Evolutionary conservation across 1,284 basidiomycete species (phyloP), one percentile per base, ranked within the genome.

Genomic region (Stereum hirsutum): DNA sequence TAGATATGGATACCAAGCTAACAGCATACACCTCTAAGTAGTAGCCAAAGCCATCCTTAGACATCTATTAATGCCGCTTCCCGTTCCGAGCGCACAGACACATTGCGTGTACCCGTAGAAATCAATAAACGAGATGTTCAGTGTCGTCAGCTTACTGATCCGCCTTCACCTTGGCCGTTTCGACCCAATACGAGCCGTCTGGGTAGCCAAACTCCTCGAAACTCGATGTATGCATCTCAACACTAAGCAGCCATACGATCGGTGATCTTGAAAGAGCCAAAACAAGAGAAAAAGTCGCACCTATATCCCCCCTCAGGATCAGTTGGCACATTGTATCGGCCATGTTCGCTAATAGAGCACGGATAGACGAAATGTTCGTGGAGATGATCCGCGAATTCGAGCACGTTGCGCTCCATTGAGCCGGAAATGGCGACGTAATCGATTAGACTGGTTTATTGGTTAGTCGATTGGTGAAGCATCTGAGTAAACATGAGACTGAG

Each of bases 371-470:
- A 97, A 63, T 96, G 89, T 53, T 96, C 91, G 64, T 97, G 93
- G 35, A 96, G 68, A 60, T 96, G 93, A 64, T 91, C 87, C 23
- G 83, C 82, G 50, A 80, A 87, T 60, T 88, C 93, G 45, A 97
- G 80, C 11, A 95, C 93, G 57, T 97, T 96, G 45, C 88, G 78
- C 56, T 95, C 90, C 82, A 94, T 93, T 33, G 79, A 77, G 2
- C 90, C 94, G 2, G 90, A 93, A 43, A 97, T 72, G 50, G 79
- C 81, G 55, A 96, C 89, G 61, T 94, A 96, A 66, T 97, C 93
- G 59, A 96, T 94, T 53, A 89, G 71, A 55, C 72, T 89, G 46
- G 19, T 21, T 45, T 19, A 24, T n/a, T n/a, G n/a, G n/a, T n/a
- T n/a, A n/a, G n/a, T n/a, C n/a, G n/a, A n/a, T n/a, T n/a, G n/a